Conservation (phyloP, 768 basidiomycete genomes). For the Pleurotus salmoneostramineus region DNA sequence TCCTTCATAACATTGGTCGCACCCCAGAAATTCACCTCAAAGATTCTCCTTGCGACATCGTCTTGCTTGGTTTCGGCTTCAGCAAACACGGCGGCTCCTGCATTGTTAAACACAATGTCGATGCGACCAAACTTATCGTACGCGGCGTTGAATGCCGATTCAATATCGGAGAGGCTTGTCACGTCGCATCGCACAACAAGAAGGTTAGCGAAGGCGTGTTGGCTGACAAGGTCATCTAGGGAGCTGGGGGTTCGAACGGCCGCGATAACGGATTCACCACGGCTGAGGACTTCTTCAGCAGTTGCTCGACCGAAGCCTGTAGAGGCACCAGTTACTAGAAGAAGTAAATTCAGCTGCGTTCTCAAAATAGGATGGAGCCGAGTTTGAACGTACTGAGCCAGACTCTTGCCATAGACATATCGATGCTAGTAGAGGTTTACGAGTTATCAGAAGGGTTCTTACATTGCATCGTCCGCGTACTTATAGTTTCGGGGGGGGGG, state of each 20-base stretch:
- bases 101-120: constrained; percentile 44
- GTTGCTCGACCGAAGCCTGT: constrained; percentile 34
- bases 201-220: constrained; percentile 26
- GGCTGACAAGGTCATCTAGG: constrained; percentile 22
- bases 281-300: constrained; percentile 26
- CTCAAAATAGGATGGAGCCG: no score
- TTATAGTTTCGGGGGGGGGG: no score
- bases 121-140: constrained; percentile 33
- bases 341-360: no score
- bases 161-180: constrained; percentile 23
- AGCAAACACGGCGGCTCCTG: constrained; percentile 26
- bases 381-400: no score
- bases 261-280: constrained; percentile 38
- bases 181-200: constrained; percentile 38
- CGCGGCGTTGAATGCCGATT: constrained; percentile 27
- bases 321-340: constrained; percentile 30
- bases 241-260: constrained; percentile 33
- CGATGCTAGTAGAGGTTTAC: no score
- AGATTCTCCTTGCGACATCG: constrained; percentile 27
- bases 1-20: constrained; percentile 25
- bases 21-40: constrained; percentile 37
- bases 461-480: no score
- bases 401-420: no score
- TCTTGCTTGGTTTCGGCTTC: constrained; percentile 35
- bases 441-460: no score